A percentile compares a stretch with the other conserved stretches of the same genome.
Conservation (phyloP, 805 yeast genomes). For the Lachancea dasiensis region DNA sequence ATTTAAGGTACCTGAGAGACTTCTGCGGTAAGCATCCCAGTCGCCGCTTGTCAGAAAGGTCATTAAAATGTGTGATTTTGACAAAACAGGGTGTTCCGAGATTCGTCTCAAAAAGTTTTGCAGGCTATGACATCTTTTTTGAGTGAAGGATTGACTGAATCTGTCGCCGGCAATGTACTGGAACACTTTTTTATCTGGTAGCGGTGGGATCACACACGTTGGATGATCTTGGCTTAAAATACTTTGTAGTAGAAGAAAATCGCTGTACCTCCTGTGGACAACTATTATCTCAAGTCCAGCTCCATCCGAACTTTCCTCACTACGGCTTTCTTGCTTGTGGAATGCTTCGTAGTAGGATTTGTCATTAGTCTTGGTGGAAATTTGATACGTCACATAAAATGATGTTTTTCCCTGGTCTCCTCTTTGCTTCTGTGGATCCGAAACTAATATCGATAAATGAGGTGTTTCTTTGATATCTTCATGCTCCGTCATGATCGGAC, state of each 20-base stretch:
- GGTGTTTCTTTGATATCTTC: not conserved
- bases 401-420: constrained; percentile 24
- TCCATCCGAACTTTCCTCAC: constrained; percentile 3
- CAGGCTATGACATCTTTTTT: constrained; percentile 73
- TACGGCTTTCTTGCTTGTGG: constrained; percentile 4
- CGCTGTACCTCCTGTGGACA: constrained; percentile 67
- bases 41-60: constrained; percentile 29
- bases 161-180: constrained; percentile 94
- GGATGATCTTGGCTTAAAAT: constrained; percentile 75
- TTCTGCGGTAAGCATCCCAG: constrained; percentile 32
- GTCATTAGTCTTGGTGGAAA: constrained; percentile 29
- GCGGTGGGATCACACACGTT: constrained; percentile 81
- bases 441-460: constrained; percentile 21
- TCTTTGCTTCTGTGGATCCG: constrained; percentile 30
- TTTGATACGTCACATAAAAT: constrained; percentile 30
- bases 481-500: not conserved
- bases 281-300: constrained; percentile 24
- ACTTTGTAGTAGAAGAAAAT: constrained; percentile 72
- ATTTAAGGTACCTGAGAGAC: constrained; percentile 21
- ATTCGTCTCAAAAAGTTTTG: constrained; percentile 70
- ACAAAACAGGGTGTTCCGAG: constrained; percentile 65
- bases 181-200: constrained; percentile 86
- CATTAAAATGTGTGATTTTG: constrained; percentile 54
- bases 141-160: constrained; percentile 77
- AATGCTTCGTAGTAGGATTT: constrained; percentile 22